Conservation (phyloP, 306 rosid species). For the Vicia sativa region DNA sequence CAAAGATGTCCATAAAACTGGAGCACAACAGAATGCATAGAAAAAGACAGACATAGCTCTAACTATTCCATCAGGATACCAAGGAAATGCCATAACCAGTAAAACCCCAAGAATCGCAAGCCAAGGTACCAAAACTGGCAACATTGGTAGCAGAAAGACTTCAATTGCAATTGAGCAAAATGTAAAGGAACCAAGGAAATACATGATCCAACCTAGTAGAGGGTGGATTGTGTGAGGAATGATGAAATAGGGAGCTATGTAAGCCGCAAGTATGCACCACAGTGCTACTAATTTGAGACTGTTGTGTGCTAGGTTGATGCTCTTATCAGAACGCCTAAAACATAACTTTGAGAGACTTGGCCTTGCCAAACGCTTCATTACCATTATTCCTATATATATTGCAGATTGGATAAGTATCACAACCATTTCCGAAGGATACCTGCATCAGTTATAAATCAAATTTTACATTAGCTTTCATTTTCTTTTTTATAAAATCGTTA, state of each 20-base stretch:
- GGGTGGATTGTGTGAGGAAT: slow-evolving; percentile 90
- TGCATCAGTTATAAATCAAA: slow-evolving; percentile 33
- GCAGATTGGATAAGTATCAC: slow-evolving; percentile 56
- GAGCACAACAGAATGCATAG: slow-evolving; percentile 74
- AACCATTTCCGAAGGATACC: slow-evolving; percentile 73
- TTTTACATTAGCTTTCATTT: not conserved
- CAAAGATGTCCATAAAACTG: slow-evolving; percentile 64
- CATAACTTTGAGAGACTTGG: slow-evolving; percentile 75
- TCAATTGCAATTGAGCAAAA: slow-evolving; percentile 57
- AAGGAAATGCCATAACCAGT: slow-evolving; percentile 79
- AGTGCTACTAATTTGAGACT: slow-evolving; percentile 56
- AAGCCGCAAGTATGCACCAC: slow-evolving; percentile 80
- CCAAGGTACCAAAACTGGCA: slow-evolving; percentile 65
- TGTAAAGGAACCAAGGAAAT: slow-evolving; percentile 63
- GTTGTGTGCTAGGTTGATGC: slow-evolving; percentile 48
- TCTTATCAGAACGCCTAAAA: slow-evolving; percentile 68
- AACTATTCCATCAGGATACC: slow-evolving; percentile 71
- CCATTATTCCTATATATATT: slow-evolving; percentile 59
- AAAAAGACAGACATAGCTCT: slow-evolving; percentile 68
- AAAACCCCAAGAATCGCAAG: slow-evolving; percentile 59
- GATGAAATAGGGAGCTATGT: slow-evolving; percentile 58
- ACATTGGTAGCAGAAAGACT: slow-evolving; percentile 64
- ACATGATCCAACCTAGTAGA: slow-evolving; percentile 72
- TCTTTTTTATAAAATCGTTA: no score
- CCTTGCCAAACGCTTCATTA: slow-evolving; percentile 67